Percentiles rank a stretch among this genome's conserved stretches.
These are phyloP conservation scores for Metarhizium rileyi DNA, from an alignment of 2,329 filamentous ascomycete genomes.

Conservation along the genomic window DNA sequence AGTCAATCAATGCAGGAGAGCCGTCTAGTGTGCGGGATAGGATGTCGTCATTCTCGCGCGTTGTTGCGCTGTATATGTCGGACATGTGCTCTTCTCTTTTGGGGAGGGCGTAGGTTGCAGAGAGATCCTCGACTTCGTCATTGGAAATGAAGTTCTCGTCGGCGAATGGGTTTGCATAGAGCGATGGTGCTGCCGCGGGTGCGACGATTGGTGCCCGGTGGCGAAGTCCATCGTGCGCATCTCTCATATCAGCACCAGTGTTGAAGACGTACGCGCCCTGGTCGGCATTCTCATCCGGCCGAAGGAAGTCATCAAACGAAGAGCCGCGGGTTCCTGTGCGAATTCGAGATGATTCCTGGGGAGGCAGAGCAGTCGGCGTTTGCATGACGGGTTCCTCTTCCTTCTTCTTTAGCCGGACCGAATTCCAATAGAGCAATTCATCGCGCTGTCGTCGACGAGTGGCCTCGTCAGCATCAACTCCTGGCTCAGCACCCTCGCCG, in stretches of 20 bases:
- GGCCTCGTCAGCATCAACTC: constrained; percentile 53
- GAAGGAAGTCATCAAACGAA: constrained; percentile 51
- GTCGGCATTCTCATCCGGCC: constrained; percentile 39
- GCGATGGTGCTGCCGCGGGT: constrained; percentile 17
- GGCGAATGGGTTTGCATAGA: constrained; percentile 50
- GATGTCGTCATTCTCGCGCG: constrained; percentile 24
- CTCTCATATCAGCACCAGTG: constrained; percentile 37
- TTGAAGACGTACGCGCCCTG: constrained; percentile 49
- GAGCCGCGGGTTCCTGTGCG: constrained; percentile 19
- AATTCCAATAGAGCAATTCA: constrained; percentile 58
- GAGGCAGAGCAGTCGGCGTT: neutral
- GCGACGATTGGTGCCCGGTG: constrained; percentile 27
- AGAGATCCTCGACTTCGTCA: constrained; percentile 32
- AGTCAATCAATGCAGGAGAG: constrained; percentile 24
- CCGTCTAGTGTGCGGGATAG: constrained; percentile 15
- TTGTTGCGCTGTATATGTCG: constrained; percentile 49
- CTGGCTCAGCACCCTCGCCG: constrained; percentile 29
- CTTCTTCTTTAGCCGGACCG: constrained; percentile 39
- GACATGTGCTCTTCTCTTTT: constrained; percentile 38
- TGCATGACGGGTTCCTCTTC: constrained; percentile 16
- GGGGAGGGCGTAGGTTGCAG: constrained; percentile 33
- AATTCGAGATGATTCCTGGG: neutral
- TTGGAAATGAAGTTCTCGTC: constrained; percentile 45
- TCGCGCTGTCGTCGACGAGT: constrained; percentile 51
- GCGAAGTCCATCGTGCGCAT: constrained; percentile 35